Base-by-base conservation (phyloP, 768 basidiomycete species). In the Amanita rubescens region DNA sequence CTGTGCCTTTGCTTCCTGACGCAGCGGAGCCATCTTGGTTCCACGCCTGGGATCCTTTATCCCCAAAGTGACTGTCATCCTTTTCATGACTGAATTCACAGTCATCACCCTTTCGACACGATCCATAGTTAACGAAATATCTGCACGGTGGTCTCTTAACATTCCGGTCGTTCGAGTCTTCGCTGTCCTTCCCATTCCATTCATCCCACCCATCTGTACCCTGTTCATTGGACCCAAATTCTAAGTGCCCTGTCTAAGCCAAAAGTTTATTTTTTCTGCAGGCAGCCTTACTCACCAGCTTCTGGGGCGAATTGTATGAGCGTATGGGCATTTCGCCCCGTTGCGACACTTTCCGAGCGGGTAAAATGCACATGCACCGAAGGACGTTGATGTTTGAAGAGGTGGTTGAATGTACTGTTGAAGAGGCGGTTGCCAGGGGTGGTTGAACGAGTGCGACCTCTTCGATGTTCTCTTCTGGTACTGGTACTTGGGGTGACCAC, bases 321-420 rank as follows among this genome's bases (percentile, higher is more conserved):
- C 54, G 51, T 63, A 76, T 20, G 70, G 69, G 52, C 74, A 76
- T 10, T 53, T 37, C 22, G 60, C 63, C 15, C 71, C 72, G 55
- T 76, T 74, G 14, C 60, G 66, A 58, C 74, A 76, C 38, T 58
- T 71, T 11, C 72, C 71, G 14, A 65, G 53, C 7, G 66, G 63
- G 55, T 68, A 73, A 51, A 71, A 75, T 25, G 55, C 55, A 57
- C 73, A 74, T 10, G 59, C 30, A 11, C 51, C 54, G 47, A 58
- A 56, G 6, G 59, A 59, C 5, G 58, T 45, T 20, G 63, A 56
- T 27, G 49, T 46, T 27, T 46, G 52, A 17, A 20, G 15, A 11
- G 34, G 19, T 34, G 22, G 27, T 30, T 30, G 27, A 30, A 8
- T n/a, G 27, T 30, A 30, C n/a, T n/a, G 27, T 8, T 30, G 5